Evolutionary conservation across 768 basidiomycete genomes (phyloP).

Genomic region (Lactarius psammicola): DNA sequence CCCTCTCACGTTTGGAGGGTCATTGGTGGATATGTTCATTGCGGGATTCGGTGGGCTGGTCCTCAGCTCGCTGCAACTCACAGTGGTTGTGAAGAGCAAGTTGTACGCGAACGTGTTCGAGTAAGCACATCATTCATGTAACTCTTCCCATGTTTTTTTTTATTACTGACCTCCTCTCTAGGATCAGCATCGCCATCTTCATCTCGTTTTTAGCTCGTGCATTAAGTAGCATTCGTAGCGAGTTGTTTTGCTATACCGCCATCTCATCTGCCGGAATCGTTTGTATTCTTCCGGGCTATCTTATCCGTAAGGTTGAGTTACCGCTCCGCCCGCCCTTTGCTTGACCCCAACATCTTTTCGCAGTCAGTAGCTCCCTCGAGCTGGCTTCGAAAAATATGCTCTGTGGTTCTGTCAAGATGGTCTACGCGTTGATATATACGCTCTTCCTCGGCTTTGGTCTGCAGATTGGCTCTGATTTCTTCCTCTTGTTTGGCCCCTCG

Average conservation of each 20-base stretch:
- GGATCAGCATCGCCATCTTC: slow-evolving; percentile 76
- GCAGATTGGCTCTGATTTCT: slow-evolving; percentile 79
- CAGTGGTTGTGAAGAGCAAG: slow-evolving; percentile 66
- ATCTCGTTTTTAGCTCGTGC: slow-evolving; percentile 80
- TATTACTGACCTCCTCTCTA: slow-evolving; percentile 32
- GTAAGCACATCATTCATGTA: slow-evolving; percentile 44
- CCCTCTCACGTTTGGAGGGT: slow-evolving; percentile 82
- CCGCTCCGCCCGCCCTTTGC: background rate
- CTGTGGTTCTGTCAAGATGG: slow-evolving; percentile 80
- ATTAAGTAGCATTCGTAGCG: slow-evolving; percentile 68
- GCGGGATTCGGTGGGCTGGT: slow-evolving; percentile 66
- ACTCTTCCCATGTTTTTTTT: background rate
- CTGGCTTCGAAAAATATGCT: slow-evolving; percentile 81
- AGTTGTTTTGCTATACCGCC: slow-evolving; percentile 86
- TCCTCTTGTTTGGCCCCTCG: slow-evolving; percentile 59
- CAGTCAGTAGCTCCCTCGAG: slow-evolving; percentile 77
- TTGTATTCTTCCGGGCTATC: slow-evolving; percentile 83
- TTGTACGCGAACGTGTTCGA: slow-evolving; percentile 90
- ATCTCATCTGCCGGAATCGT: slow-evolving; percentile 85
- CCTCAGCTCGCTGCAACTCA: slow-evolving; percentile 66
- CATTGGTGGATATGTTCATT: slow-evolving; percentile 79
- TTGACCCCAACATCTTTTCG: slow-evolving; percentile 27
- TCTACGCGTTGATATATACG: slow-evolving; percentile 80
- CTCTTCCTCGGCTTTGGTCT: slow-evolving; percentile 80
- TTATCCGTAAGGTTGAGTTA: slow-evolving; percentile 54